Conservation (phyloP, 2,329 filamentous ascomycete genomes). For the Didymellaceae sp. region DNA sequence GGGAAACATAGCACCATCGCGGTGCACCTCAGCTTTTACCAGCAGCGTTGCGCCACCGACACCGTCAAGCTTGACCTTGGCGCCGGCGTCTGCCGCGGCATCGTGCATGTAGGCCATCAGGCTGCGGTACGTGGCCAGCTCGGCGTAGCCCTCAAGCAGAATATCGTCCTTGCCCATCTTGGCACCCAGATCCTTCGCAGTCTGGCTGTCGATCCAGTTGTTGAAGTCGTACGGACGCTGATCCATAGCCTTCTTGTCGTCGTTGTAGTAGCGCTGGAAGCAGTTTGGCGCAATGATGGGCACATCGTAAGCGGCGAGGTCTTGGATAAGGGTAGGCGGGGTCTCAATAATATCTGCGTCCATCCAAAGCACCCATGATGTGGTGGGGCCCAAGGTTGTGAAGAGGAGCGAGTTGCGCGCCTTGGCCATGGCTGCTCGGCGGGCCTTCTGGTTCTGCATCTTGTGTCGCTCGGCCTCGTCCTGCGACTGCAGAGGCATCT, state of each 20-base stretch:
- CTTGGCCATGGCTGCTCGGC: constrained; percentile 88
- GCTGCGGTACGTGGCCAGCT: constrained; percentile 89
- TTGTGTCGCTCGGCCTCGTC: constrained; percentile 90
- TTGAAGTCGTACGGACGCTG: constrained; percentile 95
- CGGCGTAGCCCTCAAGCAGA: constrained; percentile 87
- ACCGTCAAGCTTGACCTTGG: constrained; percentile 81
- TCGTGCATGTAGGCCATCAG: constrained; percentile 85
- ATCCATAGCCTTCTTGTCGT: constrained; percentile 73
- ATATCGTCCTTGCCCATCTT: constrained; percentile 92
- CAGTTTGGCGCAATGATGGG: constrained; percentile 95
- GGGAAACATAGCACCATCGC: constrained; percentile 98
- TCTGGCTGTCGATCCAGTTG: constrained; percentile 91
- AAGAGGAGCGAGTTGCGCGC: constrained; percentile 94
- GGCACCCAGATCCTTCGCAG: constrained; percentile 74
- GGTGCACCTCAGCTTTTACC: constrained; percentile 95
- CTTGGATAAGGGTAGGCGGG: constrained; percentile 83
- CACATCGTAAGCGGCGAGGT: constrained; percentile 85
- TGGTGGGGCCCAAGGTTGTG: constrained; percentile 87
- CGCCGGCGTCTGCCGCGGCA: constrained; percentile 58
- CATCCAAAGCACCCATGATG: constrained; percentile 96
- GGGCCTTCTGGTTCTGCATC: constrained; percentile 83
- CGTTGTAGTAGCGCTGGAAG: constrained; percentile 78
- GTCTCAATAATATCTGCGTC: constrained; percentile 93
- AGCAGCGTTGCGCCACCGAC: constrained; percentile 91
- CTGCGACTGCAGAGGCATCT: constrained; percentile 79